A percentile compares a stretch with the other conserved stretches of the same genome.
phyloP scores from a whole-genome alignment of 257 asterid species.

The Nicotiana knightiana region DNA sequence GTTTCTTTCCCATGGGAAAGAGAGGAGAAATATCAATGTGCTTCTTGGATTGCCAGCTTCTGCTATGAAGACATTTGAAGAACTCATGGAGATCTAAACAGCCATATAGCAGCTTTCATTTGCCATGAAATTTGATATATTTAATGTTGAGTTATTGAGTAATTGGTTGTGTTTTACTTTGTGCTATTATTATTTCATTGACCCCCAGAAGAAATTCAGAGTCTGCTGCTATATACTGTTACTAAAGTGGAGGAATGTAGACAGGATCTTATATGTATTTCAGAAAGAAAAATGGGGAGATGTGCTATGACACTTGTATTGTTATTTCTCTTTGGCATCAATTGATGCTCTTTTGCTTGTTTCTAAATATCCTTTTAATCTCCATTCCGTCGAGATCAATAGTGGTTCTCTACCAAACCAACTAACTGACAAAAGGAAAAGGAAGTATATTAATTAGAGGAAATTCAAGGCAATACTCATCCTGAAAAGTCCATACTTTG shows the following conservation, averaged over 20 bases:
- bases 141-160: background rate
- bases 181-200: background rate
- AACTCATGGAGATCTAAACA: constrained; percentile 39
- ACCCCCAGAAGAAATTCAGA: background rate
- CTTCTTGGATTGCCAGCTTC: constrained; percentile 84
- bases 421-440: background rate
- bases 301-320: background rate
- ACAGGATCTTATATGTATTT: background rate
- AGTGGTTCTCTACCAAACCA: background rate
- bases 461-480: background rate
- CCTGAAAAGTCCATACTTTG: too few relatives aligned
- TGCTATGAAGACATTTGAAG: constrained; percentile 73
- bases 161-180: background rate
- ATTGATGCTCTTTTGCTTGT: constrained; percentile 8
- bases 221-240: background rate
- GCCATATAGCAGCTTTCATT: background rate
- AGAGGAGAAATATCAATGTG: constrained; percentile 67
- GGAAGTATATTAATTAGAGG: background rate
- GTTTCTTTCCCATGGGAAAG: constrained; percentile 74
- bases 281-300: background rate
- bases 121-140: background rate
- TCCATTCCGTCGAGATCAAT: background rate
- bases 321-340: background rate
- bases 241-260: background rate
- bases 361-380: background rate